These are phyloP conservation scores for Haplosporangium sp. DNA, from an alignment of 371 early-diverging fungal genomes.

Conservation along the genomic window DNA sequence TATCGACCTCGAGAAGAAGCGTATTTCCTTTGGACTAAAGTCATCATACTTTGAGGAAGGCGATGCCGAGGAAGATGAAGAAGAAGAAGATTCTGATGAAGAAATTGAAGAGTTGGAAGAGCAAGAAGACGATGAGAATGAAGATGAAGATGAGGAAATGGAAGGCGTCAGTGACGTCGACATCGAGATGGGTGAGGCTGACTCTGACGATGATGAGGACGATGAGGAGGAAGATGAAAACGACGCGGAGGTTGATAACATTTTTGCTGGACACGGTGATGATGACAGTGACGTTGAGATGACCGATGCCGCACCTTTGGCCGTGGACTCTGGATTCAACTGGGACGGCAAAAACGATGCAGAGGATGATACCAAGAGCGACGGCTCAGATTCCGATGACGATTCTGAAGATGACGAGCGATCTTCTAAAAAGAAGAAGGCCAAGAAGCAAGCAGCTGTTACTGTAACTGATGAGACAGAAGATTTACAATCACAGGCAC, in stretches of 20 bases:
- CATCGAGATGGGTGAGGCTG: slow-evolving; percentile 55
- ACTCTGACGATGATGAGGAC: slow-evolving; percentile 55
- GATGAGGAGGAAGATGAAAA: slow-evolving; percentile 59
- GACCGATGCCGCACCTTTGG: slow-evolving; percentile 46
- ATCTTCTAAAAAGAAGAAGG: slow-evolving; percentile 61
- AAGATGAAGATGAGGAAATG: slow-evolving; percentile 35
- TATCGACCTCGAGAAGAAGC: slow-evolving; percentile 71
- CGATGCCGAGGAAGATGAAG: slow-evolving; percentile 58
- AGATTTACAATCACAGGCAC: slow-evolving; percentile 66
- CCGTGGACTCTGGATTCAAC: slow-evolving; percentile 64
- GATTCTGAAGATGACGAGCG: slow-evolving; percentile 57
- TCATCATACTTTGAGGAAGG: slow-evolving; percentile 79
- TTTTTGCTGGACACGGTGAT: slow-evolving; percentile 36
- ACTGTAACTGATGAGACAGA: slow-evolving; percentile 66
- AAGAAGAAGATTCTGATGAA: slow-evolving; percentile 57
- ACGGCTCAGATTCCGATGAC: slow-evolving; percentile 29
- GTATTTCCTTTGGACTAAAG: slow-evolving; percentile 80
- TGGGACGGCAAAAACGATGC: slow-evolving; percentile 68
- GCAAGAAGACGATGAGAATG: slow-evolving; percentile 57
- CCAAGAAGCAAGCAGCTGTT: slow-evolving; percentile 59
- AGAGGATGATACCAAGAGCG: slow-evolving; percentile 54
- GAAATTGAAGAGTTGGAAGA: slow-evolving; percentile 57
- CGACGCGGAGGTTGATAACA: slow-evolving; percentile 61
- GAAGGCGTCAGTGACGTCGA: slow-evolving; percentile 49
- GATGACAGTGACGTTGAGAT: slow-evolving; percentile 66